Percentiles rank a stretch among this genome's conserved stretches.
phyloP scores from a whole-genome alignment of 768 basidiomycete species.

The Hemileccinum impolitum region DNA sequence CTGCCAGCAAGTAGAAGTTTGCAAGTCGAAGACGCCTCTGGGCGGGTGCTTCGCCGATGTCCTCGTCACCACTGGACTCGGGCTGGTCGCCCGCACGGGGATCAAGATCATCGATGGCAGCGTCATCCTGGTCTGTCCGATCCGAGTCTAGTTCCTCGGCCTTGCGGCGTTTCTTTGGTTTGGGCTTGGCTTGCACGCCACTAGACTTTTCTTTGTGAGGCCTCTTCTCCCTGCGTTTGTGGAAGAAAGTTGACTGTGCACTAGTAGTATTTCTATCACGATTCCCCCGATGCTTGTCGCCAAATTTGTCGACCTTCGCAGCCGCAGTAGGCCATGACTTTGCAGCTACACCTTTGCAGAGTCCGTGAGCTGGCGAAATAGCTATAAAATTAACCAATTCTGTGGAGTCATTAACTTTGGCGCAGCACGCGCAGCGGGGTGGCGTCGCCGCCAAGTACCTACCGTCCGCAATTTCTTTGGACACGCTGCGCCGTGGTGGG shows the following conservation, averaged over 20 bases:
- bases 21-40: slow-evolving; percentile 90
- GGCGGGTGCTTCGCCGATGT: slow-evolving; percentile 86
- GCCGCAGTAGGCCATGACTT: no score
- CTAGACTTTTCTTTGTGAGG: slow-evolving; percentile 35
- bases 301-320: no score
- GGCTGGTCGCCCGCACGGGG: slow-evolving; percentile 55
- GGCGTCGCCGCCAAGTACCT: background rate
- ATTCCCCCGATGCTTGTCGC: no score
- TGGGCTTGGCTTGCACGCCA: slow-evolving; percentile 13
- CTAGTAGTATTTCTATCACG: no score
- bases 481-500: background rate
- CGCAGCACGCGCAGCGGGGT: background rate
- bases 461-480: background rate
- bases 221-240: no score
- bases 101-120: slow-evolving; percentile 70
- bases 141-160: slow-evolving; percentile 73
- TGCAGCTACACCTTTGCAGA: no score
- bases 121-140: slow-evolving; percentile 50
- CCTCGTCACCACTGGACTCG: slow-evolving; percentile 74
- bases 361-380: no score
- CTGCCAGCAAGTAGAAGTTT: slow-evolving; percentile 84
- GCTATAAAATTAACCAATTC: no score
- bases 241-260: background rate
- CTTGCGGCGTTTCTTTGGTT: slow-evolving; percentile 21
- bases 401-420: background rate